Evolutionary conservation across 139 green algal genomes (phyloP), one percentile per base, ranked within the genome.

Genomic region (Auxenochlorella pyrenoidosa): DNA sequence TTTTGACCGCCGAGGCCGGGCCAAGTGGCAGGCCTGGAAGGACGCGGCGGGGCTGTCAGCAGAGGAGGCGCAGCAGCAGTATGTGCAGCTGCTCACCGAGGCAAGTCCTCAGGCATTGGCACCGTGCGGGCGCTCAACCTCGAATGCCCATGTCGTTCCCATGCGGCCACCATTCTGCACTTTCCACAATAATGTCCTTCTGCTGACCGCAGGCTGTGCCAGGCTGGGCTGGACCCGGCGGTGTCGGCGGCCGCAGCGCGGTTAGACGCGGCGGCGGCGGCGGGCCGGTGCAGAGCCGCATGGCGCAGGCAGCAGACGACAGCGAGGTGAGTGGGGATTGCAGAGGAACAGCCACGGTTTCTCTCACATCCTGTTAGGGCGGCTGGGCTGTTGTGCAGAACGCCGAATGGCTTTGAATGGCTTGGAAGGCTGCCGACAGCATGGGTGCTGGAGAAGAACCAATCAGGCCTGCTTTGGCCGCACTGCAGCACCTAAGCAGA

Each of bases 1-100:
- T 26, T 91, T 93, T 58, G 86, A 94, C 47, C 58, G 86, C 32
- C 88, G 78, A 15, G 91, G 83, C 18, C 36, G 87, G 18, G 58
- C 84, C 34, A 94, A 94, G 75, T 94, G 88, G 91, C 22, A 36
- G 26, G 89, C 89, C 18, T 92, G 89, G 89, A 40, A 84, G 34
- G 41, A 58, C 59, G 58, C 77, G 26, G 65, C 68, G 5, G 58
- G 44, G 34, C 38, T 91, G 32, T 40, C 43, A 15, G 21, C 16
- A 19, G 51, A 26, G 34, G 43, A 85, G n/a, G 89, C 89, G 28
- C 54, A 72, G 40, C 32, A n/a, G 18, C 44, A 66, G 32, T 92
- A 92, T 72, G 70, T 90, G 8, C n/a, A 88, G 15, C 34, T 87
- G 13, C 54, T 91, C 18, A 73, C 16, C 19, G 28, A 70, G n/a